These are phyloP conservation scores for Rhazya stricta DNA, from an alignment of 257 asterid genomes.

Conservation along the genomic window DNA sequence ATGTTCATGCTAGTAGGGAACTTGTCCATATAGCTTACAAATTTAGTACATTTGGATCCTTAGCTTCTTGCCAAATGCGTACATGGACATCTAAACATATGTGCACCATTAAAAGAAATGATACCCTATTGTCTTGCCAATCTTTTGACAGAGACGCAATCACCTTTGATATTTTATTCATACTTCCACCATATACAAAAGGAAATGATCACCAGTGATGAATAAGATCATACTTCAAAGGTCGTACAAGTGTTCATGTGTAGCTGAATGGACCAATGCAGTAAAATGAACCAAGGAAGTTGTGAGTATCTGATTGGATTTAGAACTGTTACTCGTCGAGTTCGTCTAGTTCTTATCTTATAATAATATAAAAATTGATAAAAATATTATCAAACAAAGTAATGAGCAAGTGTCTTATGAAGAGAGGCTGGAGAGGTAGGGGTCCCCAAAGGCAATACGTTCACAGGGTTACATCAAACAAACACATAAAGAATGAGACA, in stretches of 20 bases:
- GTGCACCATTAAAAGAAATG: neutral
- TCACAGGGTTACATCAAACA: neutral
- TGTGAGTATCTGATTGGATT: no score
- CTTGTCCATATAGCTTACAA: neutral
- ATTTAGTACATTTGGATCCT: neutral
- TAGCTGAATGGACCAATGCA: no score
- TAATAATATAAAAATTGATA: no score
- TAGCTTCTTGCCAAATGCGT: constrained; percentile 1
- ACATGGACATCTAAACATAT: neutral
- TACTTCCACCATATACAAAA: neutral
- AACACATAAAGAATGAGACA: neutral
- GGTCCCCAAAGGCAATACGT: neutral
- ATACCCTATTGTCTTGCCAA: neutral
- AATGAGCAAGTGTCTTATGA: constrained; percentile 15
- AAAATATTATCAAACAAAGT: neutral
- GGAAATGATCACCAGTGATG: neutral
- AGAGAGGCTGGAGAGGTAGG: neutral
- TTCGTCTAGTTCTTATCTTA: no score
- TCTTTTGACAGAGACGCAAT: neutral
- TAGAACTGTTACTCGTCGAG: no score
- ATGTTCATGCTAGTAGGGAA: neutral
- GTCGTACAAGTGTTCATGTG: no score
- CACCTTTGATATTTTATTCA: neutral
- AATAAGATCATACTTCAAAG: no score
- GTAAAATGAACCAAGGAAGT: no score